Evolutionary conservation across 1,284 basidiomycete species (phyloP).

Genomic region (Fomitopsis palustris): DNA sequence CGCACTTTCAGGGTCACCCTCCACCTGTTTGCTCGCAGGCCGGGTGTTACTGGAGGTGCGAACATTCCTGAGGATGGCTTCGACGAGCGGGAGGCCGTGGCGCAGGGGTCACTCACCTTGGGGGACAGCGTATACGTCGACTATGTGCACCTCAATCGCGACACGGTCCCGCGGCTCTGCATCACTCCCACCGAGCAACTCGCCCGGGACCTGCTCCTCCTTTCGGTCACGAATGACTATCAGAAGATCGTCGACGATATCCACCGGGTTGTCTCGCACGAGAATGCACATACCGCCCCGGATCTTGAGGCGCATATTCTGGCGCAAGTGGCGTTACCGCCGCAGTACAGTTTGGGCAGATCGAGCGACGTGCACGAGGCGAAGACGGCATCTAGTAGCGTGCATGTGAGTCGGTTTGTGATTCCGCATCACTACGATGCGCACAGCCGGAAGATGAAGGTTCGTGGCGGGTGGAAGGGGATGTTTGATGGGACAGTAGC

Average conservation of each 20-base stretch:
- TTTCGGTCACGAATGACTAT: slow-evolving; percentile 2
- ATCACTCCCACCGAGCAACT: slow-evolving; percentile 4
- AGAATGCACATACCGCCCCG: neutral
- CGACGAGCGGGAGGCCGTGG: neutral
- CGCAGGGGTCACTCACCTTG: slow-evolving; percentile 4
- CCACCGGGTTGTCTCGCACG: neutral
- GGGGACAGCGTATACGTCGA: slow-evolving; percentile 6
- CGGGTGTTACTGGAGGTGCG: neutral
- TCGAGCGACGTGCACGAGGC: neutral
- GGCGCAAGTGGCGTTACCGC: neutral
- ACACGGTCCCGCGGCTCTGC: slow-evolving; percentile 3
- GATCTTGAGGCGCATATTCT: slow-evolving; percentile 4
- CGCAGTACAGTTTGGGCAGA: neutral
- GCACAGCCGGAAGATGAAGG: neutral
- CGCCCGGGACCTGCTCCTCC: slow-evolving; percentile 1
- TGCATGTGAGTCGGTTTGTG: slow-evolving; percentile 3
- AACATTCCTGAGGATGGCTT: neutral
- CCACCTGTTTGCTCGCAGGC: neutral
- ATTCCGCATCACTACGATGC: neutral
- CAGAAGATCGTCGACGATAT: slow-evolving; percentile 4
- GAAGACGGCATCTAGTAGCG: neutral
- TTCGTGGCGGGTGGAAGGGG: slow-evolving; percentile 4
- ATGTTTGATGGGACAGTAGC: neutral
- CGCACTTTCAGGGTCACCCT: neutral
- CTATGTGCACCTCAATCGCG: slow-evolving; percentile 3